Evolutionary conservation across 768 basidiomycete genomes (phyloP).

Genomic region (Amanita rimosa): DNA sequence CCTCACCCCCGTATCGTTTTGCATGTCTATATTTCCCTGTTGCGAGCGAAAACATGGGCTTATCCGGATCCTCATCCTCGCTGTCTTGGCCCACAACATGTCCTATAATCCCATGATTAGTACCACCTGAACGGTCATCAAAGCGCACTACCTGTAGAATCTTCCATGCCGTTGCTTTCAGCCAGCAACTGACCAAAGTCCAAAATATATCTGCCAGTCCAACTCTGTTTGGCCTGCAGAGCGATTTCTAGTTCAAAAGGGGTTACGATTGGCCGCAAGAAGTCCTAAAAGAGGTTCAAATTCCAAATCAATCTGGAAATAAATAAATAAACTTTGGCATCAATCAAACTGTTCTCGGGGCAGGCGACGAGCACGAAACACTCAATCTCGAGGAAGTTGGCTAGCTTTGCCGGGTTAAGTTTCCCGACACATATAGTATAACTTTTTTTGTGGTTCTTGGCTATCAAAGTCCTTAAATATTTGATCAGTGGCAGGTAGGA

Average conservation of each 20-base stretch:
- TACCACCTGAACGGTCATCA: background rate
- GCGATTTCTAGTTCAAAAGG: conserved; percentile 87
- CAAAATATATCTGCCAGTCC: conserved; percentile 71
- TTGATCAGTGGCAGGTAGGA: conserved; percentile 80
- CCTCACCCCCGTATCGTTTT: conserved; percentile 45
- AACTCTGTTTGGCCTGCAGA: conserved; percentile 54
- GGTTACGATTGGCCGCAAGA: conserved; percentile 82
- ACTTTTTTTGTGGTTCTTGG: conserved; percentile 67
- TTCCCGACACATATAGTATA: conserved; percentile 96
- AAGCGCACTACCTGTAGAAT: background rate
- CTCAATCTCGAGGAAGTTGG: conserved; percentile 93
- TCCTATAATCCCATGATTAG: background rate
- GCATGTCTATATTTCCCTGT: conserved; percentile 80
- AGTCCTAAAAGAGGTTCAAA: conserved; percentile 47
- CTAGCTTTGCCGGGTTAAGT: conserved; percentile 88
- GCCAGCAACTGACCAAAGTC: conserved; percentile 57
- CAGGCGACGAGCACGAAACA: conserved; percentile 94
- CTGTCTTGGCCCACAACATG: conserved; percentile 10
- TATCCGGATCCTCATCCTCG: conserved; percentile 46
- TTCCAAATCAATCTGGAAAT: background rate
- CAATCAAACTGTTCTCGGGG: conserved; percentile 80
- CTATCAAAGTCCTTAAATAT: conserved; percentile 64
- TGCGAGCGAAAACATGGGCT: conserved; percentile 74
- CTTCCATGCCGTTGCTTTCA: conserved; percentile 10
- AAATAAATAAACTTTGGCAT: conserved; percentile 37